These are phyloP conservation scores for Fraxinus quadrangulata DNA, from an alignment of 257 asterid genomes.

Conservation along the genomic window DNA sequence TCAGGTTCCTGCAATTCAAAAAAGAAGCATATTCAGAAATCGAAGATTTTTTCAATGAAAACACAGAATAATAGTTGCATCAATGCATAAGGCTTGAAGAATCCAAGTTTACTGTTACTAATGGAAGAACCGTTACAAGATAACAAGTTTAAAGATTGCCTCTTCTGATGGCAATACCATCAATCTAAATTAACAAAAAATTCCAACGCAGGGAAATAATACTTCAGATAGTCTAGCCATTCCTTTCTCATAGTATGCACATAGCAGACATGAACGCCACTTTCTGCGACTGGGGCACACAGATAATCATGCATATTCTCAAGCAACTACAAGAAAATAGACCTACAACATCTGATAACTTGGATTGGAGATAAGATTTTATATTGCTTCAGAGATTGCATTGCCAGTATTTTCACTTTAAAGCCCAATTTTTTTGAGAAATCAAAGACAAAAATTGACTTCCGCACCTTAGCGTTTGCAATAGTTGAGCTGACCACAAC, in stretches of 20 bases:
- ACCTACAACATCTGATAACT: slow-evolving; percentile 7
- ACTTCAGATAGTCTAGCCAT: background rate
- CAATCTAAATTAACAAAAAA: background rate
- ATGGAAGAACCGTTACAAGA: background rate
- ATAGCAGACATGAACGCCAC: background rate
- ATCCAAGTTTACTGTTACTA: background rate
- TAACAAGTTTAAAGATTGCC: slow-evolving; percentile 1
- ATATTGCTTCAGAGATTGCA: slow-evolving; percentile 7
- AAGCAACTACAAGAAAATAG: slow-evolving; percentile 11
- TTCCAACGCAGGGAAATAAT: background rate
- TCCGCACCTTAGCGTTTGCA: slow-evolving; percentile 78
- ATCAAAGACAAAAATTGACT: slow-evolving; percentile 12
- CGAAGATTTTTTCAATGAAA: background rate
- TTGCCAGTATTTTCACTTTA: background rate
- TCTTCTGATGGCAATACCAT: background rate
- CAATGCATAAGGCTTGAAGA: background rate
- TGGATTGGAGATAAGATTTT: slow-evolving; percentile 16
- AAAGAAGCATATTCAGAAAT: slow-evolving; percentile 14
- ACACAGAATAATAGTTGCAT: background rate
- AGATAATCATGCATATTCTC: slow-evolving; percentile 1
- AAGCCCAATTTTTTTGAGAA: background rate
- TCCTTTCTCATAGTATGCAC: background rate
- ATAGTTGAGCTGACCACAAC: slow-evolving; percentile 92
- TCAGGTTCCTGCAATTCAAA: slow-evolving; percentile 69
- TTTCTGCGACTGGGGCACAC: background rate